Evolutionary conservation across 495 filamentous ascomycete genomes (phyloP).

Genomic region (Penicillium simplicissimum): DNA sequence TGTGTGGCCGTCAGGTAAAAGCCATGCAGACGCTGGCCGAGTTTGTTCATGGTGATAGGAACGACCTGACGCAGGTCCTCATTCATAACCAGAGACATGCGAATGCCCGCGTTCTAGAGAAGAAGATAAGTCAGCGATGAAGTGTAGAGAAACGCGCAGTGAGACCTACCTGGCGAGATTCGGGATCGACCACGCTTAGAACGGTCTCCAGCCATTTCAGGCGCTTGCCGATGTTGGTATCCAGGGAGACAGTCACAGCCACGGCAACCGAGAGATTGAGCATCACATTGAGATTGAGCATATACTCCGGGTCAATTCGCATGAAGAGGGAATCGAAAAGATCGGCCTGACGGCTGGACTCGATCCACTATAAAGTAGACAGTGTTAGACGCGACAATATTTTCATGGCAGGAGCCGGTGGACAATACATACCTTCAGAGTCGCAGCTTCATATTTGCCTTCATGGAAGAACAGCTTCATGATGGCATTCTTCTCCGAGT

Average conservation of each 20-base stretch:
- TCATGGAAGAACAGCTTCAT: conserved; percentile 58
- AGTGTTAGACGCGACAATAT: conserved; percentile 11
- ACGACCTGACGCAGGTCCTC: conserved; percentile 67
- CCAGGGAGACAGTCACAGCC: conserved; percentile 71
- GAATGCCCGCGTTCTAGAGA: conserved; percentile 69
- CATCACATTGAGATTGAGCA: conserved; percentile 67
- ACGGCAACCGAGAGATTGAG: conserved; percentile 81
- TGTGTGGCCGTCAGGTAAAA: conserved; percentile 69
- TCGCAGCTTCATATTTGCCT: conserved; percentile 70
- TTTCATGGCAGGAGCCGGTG: background rate
- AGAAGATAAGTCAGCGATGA: background rate
- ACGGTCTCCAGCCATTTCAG: conserved; percentile 78
- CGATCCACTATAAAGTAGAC: conserved; percentile 70
- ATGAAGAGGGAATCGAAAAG: conserved; percentile 82
- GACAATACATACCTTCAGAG: conserved; percentile 54
- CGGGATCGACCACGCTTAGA: conserved; percentile 54
- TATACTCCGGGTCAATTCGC: conserved; percentile 68
- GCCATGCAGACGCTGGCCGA: conserved; percentile 68
- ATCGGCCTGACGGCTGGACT: conserved; percentile 69
- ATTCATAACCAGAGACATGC: conserved; percentile 16
- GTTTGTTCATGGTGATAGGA: conserved; percentile 64
- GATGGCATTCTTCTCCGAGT: conserved; percentile 12
- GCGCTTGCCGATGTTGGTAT: conserved; percentile 64
- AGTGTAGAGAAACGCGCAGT: background rate
- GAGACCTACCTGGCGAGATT: conserved; percentile 47